These are phyloP conservation scores for Metschnikowia kunwiensis DNA, from an alignment of 805 yeast genomes.

Conservation along the genomic window DNA sequence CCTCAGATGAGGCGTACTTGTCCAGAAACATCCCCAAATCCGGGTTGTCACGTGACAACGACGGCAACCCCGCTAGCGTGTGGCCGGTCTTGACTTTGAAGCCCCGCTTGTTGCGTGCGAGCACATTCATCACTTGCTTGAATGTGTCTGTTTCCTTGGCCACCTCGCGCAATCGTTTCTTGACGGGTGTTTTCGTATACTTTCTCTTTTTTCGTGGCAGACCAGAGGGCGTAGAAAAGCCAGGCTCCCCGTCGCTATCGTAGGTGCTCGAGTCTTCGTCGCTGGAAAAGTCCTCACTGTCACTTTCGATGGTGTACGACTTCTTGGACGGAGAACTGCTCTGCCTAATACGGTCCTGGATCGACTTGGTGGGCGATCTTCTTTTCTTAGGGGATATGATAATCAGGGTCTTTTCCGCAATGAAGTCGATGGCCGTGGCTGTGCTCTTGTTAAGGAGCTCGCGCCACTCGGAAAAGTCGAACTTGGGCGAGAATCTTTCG, in stretches of 20 bases:
- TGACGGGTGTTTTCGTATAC: slow-evolving; percentile 4
- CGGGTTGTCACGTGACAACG: slow-evolving; percentile 16
- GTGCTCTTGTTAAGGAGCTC: slow-evolving; percentile 18
- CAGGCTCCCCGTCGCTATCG: no score
- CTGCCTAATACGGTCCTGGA: slow-evolving; percentile 1
- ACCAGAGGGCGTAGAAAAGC: background rate
- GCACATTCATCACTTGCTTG: slow-evolving; percentile 19
- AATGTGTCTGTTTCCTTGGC: slow-evolving; percentile 4
- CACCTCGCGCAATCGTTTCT: background rate
- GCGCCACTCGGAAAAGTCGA: slow-evolving; percentile 39
- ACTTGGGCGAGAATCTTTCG: slow-evolving; percentile 29
- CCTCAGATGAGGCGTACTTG: slow-evolving; percentile 23
- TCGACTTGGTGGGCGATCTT: slow-evolving; percentile 5
- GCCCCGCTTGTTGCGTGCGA: slow-evolving; percentile 23
- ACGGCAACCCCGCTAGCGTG: slow-evolving; percentile 20
- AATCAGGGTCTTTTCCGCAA: slow-evolving; percentile 16
- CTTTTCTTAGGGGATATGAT: slow-evolving; percentile 17
- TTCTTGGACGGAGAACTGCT: no score
- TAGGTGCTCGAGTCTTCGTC: no score
- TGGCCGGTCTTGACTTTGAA: slow-evolving; percentile 25
- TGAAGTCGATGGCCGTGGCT: slow-evolving; percentile 8
- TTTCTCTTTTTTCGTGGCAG: slow-evolving; percentile 2
- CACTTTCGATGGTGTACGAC: no score
- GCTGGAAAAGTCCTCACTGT: no score
- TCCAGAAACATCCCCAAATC: slow-evolving; percentile 15